These are phyloP conservation scores for Petrea volubilis DNA, from an alignment of 257 asterid species.

Conservation along the genomic window DNA sequence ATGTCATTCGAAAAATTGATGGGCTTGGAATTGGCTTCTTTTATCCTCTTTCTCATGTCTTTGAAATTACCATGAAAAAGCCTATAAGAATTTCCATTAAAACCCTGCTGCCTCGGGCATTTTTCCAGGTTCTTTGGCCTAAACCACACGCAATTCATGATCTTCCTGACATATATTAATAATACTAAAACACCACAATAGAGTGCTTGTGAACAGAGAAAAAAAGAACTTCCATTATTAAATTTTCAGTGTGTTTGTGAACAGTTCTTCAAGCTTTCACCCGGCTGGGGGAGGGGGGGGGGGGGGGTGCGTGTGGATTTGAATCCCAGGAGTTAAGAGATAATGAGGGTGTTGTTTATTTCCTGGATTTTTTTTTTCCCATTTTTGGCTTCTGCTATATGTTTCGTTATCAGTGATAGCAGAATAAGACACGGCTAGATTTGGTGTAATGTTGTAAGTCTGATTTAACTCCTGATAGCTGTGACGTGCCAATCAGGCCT, in stretches of 20 bases:
- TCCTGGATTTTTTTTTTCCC: too few species aligned
- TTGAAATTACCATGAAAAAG: constrained; percentile 38
- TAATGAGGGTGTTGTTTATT: too few species aligned
- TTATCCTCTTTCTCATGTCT: constrained; percentile 21
- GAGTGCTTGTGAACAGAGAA: neutral
- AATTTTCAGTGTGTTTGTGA: too few species aligned
- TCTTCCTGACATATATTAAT: constrained; percentile 24
- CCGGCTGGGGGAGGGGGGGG: too few species aligned
- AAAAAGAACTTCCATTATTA: constrained; percentile 5
- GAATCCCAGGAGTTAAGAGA: too few species aligned
- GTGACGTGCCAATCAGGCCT: too few species aligned
- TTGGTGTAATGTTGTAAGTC: too few species aligned
- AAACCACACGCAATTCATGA: constrained; percentile 36
- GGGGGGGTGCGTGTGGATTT: too few species aligned
- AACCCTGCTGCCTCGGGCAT: constrained; percentile 36
- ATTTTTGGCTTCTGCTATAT: too few species aligned
- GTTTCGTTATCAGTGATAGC: too few species aligned
- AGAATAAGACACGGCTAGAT: too few species aligned
- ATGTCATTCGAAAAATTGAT: constrained; percentile 36
- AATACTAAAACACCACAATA: neutral
- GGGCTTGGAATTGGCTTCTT: constrained; percentile 43
- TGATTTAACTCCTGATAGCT: too few species aligned
- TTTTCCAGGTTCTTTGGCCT: constrained; percentile 34
- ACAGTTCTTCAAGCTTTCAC: neutral
- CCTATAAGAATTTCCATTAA: constrained; percentile 38